A percentile compares a stretch with the other conserved stretches of the same genome.
phyloP scores from a whole-genome alignment of 2,329 filamentous ascomycete species.

The Didymosphaeria variabile region DNA sequence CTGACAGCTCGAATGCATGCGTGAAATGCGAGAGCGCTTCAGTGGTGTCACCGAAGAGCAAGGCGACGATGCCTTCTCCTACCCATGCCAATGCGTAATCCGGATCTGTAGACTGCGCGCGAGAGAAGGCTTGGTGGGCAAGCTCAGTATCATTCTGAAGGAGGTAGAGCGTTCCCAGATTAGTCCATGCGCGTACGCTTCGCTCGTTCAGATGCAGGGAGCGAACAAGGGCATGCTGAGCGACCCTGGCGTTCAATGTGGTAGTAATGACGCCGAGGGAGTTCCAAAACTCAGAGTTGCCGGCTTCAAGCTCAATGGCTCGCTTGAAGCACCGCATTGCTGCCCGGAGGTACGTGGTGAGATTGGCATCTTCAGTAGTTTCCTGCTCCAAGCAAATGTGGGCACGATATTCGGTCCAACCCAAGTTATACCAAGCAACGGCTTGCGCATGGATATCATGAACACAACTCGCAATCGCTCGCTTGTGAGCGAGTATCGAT shows the following conservation, averaged over 20 bases:
- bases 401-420: constrained; percentile 89
- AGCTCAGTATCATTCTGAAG: constrained; percentile 83
- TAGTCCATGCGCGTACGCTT: constrained; percentile 86
- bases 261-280: constrained; percentile 91
- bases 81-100: constrained; percentile 95
- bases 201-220: constrained; percentile 92
- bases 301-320: constrained; percentile 92
- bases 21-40: constrained; percentile 89
- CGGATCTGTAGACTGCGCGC: constrained; percentile 92
- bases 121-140: constrained; percentile 89
- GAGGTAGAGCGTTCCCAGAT: constrained; percentile 86
- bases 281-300: constrained; percentile 97
- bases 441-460: constrained; percentile 87
- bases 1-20: constrained; percentile 92
- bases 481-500: constrained; percentile 85
- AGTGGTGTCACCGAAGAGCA: constrained; percentile 74
- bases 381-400: constrained; percentile 70
- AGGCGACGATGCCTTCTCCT: constrained; percentile 86
- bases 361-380: constrained; percentile 41
- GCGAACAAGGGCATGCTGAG: constrained; percentile 92
- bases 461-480: constrained; percentile 76
- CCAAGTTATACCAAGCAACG: constrained; percentile 96
- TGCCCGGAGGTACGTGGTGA: constrained; percentile 77
- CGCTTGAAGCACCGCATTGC: constrained; percentile 92
- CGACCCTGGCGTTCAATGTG: constrained; percentile 82